phyloP scores from a whole-genome alignment of 495 filamentous ascomycete genomes.

The Aspergillus bridgeri region DNA sequence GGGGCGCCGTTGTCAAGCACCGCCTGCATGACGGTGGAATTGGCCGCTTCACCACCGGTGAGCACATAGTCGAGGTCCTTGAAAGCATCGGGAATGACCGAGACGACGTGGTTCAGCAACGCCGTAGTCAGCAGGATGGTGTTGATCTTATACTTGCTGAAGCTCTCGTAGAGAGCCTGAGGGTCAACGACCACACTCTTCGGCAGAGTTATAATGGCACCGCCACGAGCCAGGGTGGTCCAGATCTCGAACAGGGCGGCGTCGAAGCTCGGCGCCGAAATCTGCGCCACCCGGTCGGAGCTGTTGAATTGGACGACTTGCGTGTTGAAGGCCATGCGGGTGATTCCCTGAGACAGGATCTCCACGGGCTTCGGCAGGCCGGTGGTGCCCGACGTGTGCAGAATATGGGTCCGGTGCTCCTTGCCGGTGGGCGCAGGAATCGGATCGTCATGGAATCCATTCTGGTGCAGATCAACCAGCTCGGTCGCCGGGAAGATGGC shows the following conservation, averaged over 20 bases:
- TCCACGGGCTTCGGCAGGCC: not conserved
- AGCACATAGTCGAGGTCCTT: not conserved
- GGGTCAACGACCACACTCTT: not conserved
- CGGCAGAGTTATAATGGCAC: not conserved
- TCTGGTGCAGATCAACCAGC: not conserved
- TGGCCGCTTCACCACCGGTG: not conserved
- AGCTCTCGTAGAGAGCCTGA: not conserved
- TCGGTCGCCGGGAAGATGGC: not conserved
- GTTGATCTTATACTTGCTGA: not conserved
- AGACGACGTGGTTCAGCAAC: not conserved
- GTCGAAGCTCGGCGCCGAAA: not conserved
- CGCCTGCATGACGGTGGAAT: not conserved
- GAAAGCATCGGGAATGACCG: not conserved
- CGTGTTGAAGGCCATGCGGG: not conserved
- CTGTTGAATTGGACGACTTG: not conserved
- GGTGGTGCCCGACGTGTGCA: not conserved
- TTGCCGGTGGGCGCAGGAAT: not conserved
- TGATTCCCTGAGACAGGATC: not conserved
- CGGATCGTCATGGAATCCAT: not conserved
- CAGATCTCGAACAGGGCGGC: not conserved
- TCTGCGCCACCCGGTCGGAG: not conserved
- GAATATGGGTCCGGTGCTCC: not conserved
- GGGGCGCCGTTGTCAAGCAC: not conserved
- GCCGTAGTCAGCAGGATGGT: not conserved
- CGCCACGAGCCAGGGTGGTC: not conserved